Percentiles rank a stretch among this genome's conserved stretches.
These are phyloP conservation scores for Wolfiporia cocos DNA, from an alignment of 1,284 basidiomycete species.

Conservation along the genomic window DNA sequence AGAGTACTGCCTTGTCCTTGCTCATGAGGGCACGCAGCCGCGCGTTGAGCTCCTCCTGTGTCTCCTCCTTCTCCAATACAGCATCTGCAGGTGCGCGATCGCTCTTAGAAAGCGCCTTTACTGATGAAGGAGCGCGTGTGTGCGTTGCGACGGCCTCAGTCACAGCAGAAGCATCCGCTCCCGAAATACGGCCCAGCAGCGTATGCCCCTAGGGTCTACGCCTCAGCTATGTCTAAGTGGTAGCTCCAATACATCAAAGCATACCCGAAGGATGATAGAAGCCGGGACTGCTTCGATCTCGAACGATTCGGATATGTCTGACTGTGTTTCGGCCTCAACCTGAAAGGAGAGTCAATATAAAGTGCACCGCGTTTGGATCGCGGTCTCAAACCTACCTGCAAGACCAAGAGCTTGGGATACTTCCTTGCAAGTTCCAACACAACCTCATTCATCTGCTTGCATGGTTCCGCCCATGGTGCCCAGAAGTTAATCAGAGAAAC, in stretches of 20 bases:
- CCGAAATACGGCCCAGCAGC: slow-evolving; percentile 76
- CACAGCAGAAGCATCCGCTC: slow-evolving; percentile 76
- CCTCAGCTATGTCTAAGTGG: slow-evolving; percentile 18
- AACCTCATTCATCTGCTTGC: slow-evolving; percentile 80
- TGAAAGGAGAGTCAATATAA: slow-evolving; percentile 26
- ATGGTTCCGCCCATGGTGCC: slow-evolving; percentile 90
- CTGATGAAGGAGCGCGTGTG: slow-evolving; percentile 30
- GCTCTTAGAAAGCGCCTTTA: slow-evolving; percentile 35
- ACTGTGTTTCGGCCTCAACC: slow-evolving; percentile 88
- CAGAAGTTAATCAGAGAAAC: slow-evolving; percentile 90
- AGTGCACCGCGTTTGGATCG: not conserved
- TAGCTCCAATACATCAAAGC: not conserved
- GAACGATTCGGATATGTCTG: slow-evolving; percentile 92
- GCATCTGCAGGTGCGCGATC: slow-evolving; percentile 30
- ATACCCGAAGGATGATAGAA: slow-evolving; percentile 78
- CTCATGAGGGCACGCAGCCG: slow-evolving; percentile 69
- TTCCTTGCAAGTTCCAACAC: slow-evolving; percentile 67
- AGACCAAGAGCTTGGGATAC: slow-evolving; percentile 63
- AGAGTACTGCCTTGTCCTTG: slow-evolving; percentile 74
- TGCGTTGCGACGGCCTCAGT: slow-evolving; percentile 62
- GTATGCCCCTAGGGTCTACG: slow-evolving; percentile 70
- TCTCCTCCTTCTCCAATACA: slow-evolving; percentile 38
- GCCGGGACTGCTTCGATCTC: slow-evolving; percentile 89
- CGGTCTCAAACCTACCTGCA: slow-evolving; percentile 50
- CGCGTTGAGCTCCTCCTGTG: slow-evolving; percentile 56